These are phyloP conservation scores for Coprinopsis marcescibilis DNA, from an alignment of 768 basidiomycete species.

Conservation along the genomic window DNA sequence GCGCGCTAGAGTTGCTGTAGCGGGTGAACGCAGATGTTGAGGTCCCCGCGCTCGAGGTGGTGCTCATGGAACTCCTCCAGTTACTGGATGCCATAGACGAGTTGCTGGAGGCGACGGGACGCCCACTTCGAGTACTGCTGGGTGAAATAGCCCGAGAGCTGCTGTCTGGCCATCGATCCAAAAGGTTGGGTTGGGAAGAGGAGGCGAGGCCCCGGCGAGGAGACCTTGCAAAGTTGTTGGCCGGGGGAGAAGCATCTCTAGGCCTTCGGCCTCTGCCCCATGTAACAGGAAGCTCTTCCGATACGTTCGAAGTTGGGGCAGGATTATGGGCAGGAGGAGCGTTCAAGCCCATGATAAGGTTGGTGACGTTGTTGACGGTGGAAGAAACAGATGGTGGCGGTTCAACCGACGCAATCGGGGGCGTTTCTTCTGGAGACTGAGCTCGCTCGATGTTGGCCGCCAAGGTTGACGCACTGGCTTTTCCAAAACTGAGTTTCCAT, in stretches of 20 bases:
- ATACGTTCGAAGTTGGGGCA: slow-evolving; percentile 16
- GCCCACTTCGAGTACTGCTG: slow-evolving; percentile 50
- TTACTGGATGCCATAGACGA: slow-evolving; percentile 62
- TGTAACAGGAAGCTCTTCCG: slow-evolving; percentile 37
- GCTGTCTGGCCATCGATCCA: slow-evolving; percentile 26
- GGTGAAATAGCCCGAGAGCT: slow-evolving; percentile 46
- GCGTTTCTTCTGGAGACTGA: slow-evolving; percentile 32
- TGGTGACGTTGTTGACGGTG: slow-evolving; percentile 75
- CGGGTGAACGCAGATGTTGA: slow-evolving; percentile 71
- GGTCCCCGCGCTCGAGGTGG: slow-evolving; percentile 62
- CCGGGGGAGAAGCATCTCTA: slow-evolving; percentile 16
- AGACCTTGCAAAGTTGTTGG: slow-evolving; percentile 22
- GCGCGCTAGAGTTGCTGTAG: slow-evolving; percentile 68
- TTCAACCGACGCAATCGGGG: slow-evolving; percentile 20
- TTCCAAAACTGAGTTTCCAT: slow-evolving; percentile 77
- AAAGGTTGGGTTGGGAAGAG: slow-evolving; percentile 26
- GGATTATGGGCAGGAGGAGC: slow-evolving; percentile 32
- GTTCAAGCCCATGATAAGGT: slow-evolving; percentile 65
- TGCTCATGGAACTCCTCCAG: slow-evolving; percentile 75
- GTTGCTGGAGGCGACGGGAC: slow-evolving; percentile 49
- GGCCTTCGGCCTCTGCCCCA: slow-evolving; percentile 47
- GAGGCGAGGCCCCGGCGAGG: slow-evolving; percentile 24
- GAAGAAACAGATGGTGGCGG: slow-evolving; percentile 42
- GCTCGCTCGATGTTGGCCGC: slow-evolving; percentile 30
- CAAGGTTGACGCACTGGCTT: slow-evolving; percentile 37